Evolutionary conservation across 495 filamentous ascomycete genomes (phyloP).

Genomic region (Apiosordaria backusii): DNA sequence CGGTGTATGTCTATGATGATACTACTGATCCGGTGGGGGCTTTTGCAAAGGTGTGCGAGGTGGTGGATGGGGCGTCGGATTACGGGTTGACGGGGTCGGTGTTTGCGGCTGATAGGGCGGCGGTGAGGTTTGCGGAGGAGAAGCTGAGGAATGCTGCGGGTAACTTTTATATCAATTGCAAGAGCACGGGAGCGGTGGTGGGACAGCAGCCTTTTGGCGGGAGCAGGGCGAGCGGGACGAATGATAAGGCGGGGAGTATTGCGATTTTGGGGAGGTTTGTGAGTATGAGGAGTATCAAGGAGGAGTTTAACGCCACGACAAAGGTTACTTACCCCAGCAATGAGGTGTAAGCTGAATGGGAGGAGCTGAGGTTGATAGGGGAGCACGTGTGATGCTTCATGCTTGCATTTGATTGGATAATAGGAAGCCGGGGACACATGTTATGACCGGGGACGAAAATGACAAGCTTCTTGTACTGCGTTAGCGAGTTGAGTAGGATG

Average conservation of each 20-base stretch:
- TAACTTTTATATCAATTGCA: conserved; percentile 93
- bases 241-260: conserved; percentile 84
- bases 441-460: background rate
- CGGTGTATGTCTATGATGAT: conserved; percentile 71
- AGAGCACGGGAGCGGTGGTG: conserved; percentile 87
- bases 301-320: conserved; percentile 71
- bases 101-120: conserved; percentile 69
- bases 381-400: background rate
- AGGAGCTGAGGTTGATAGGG: background rate
- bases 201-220: conserved; percentile 93
- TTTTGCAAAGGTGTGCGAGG: conserved; percentile 53
- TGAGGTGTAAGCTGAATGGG: conserved; percentile 36
- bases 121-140: conserved; percentile 65
- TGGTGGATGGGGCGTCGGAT: conserved; percentile 62
- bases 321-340: conserved; percentile 82
- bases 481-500: background rate
- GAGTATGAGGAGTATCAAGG: conserved; percentile 81
- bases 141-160: conserved; percentile 73
- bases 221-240: conserved; percentile 79
- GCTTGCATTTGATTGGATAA: background rate
- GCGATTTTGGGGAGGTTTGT: conserved; percentile 76
- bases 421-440: background rate
- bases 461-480: background rate
- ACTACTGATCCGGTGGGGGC: conserved; percentile 47
- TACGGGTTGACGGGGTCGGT: conserved; percentile 79